These are phyloP conservation scores for Yarrowia phangngaensis DNA, from an alignment of 805 yeast species.

Conservation along the genomic window DNA sequence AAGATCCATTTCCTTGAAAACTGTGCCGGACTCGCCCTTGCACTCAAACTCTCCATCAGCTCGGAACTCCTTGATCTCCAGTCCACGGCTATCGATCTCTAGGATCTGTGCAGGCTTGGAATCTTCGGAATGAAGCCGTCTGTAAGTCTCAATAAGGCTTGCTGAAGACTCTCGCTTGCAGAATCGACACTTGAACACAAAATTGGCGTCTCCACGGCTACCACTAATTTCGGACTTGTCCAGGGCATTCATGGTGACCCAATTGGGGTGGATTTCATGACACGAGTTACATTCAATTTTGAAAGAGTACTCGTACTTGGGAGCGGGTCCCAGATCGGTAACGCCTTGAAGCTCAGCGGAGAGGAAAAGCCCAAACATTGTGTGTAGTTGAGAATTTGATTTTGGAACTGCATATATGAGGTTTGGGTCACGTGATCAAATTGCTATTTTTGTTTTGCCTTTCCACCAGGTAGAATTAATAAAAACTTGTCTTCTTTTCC, in stretches of 20 bases:
- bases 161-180: slow-evolving; percentile 48
- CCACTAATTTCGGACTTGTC: slow-evolving; percentile 47
- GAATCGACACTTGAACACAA: slow-evolving; percentile 68
- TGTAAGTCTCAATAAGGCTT: slow-evolving; percentile 33
- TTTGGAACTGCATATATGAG: too few species aligned
- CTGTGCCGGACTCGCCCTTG: slow-evolving; percentile 50
- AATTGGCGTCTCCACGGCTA: slow-evolving; percentile 78
- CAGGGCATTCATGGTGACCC: slow-evolving; percentile 54
- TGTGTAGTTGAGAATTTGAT: too few species aligned
- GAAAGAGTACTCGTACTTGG: slow-evolving; percentile 74
- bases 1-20: slow-evolving; percentile 63
- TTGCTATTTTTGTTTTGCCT: too few species aligned
- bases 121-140: slow-evolving; percentile 41
- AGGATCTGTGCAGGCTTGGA: slow-evolving; percentile 43
- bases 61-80: slow-evolving; percentile 63
- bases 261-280: slow-evolving; percentile 70
- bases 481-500: too few species aligned
- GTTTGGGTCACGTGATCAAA: too few species aligned
- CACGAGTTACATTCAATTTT: slow-evolving; percentile 63
- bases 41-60: slow-evolving; percentile 64
- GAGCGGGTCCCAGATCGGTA: slow-evolving; percentile 47
- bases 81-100: slow-evolving; percentile 80
- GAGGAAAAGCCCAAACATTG: slow-evolving; percentile 38
- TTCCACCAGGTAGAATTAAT: too few species aligned
- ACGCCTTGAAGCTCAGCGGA: slow-evolving; percentile 54